Evolutionary conservation across 169 alveolate species (phyloP).

Genomic region (Plasmodium knowlesi): DNA sequence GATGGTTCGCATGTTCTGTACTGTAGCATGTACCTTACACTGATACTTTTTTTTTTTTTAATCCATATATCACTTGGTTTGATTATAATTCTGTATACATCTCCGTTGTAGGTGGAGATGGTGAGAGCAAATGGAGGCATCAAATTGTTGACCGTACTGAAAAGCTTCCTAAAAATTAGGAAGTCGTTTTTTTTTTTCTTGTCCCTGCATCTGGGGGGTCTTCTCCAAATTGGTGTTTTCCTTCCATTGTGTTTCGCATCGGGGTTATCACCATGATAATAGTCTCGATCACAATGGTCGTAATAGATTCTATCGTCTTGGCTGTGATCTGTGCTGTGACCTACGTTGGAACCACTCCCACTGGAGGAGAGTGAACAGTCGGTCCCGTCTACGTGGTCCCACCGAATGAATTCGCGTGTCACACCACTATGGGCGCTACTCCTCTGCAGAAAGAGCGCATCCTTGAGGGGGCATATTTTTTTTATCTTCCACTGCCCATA

Average conservation of each 20-base stretch:
- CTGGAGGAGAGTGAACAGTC: neutral
- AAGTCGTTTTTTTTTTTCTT: slow-evolving; percentile 22
- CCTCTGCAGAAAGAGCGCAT: neutral
- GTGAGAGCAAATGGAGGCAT: slow-evolving; percentile 72
- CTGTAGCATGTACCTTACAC: slow-evolving; percentile 51
- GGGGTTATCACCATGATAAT: neutral
- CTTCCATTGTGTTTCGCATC: neutral
- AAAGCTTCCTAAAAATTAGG: slow-evolving; percentile 42
- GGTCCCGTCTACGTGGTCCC: neutral
- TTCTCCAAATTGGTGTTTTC: neutral
- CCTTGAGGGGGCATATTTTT: neutral
- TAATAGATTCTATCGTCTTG: neutral
- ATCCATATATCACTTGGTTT: slow-evolving; percentile 75
- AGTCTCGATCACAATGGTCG: neutral
- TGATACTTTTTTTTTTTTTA: slow-evolving; percentile 55
- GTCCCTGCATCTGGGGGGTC: neutral
- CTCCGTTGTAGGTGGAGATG: slow-evolving; percentile 38
- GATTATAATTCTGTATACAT: slow-evolving; percentile 30
- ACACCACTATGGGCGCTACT: neutral
- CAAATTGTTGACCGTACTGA: slow-evolving; percentile 36
- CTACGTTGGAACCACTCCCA: neutral
- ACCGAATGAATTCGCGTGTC: neutral
- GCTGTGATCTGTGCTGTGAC: neutral
- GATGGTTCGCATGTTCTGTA: neutral
- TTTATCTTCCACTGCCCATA: slow-evolving; percentile 72